Conservation (phyloP, 2,329 filamentous ascomycete genomes). For the Trichoderma hamatum region DNA sequence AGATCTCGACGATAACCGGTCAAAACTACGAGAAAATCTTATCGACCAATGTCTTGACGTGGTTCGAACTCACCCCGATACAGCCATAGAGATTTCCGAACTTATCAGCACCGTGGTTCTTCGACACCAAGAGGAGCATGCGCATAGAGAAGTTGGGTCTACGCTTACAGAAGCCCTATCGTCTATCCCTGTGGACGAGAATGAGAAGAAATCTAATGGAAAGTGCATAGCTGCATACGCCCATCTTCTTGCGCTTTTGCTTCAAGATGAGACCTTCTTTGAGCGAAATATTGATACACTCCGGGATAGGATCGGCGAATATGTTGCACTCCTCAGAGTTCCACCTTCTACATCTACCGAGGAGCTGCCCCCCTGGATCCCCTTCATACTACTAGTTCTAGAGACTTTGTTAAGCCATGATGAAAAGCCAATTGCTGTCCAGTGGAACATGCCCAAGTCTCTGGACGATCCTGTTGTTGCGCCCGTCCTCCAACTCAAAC, state of each 20-base stretch:
- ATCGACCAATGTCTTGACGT: constrained; percentile 91
- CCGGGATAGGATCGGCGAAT: constrained; percentile 73
- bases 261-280: constrained; percentile 84
- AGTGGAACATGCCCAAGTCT: constrained; percentile 64
- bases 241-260: constrained; percentile 83
- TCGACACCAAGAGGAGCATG: constrained; percentile 57
- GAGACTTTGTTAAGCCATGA: constrained; percentile 91
- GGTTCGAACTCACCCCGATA: constrained; percentile 81
- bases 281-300: constrained; percentile 72
- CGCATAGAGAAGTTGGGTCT: constrained; percentile 73
- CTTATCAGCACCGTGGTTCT: constrained; percentile 75
- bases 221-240: constrained; percentile 81
- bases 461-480: constrained; percentile 54
- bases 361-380: constrained; percentile 88
- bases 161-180: constrained; percentile 85
- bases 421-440: constrained; percentile 73
- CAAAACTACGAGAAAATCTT: constrained; percentile 71
- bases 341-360: constrained; percentile 68
- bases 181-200: constrained; percentile 63
- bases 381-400: constrained; percentile 84
- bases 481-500: constrained; percentile 64
- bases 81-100: constrained; percentile 89
- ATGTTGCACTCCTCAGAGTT: constrained; percentile 79
- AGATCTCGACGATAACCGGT: constrained; percentile 75
- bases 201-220: constrained; percentile 65